phyloP scores from a whole-genome alignment of 2,329 filamentous ascomycete genomes.

The Juglanconis sp. region DNA sequence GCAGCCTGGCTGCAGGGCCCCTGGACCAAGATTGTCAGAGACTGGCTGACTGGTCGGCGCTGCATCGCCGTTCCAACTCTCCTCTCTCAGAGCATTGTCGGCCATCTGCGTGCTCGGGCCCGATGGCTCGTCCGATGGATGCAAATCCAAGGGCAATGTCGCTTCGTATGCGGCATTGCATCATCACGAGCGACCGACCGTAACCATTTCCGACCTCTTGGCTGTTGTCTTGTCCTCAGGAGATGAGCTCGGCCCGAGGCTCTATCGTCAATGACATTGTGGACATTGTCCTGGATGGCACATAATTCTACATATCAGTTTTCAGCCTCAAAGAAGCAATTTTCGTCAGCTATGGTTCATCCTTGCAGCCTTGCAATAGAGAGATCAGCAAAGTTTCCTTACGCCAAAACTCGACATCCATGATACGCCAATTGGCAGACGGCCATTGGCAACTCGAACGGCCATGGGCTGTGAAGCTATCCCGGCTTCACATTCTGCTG shows the following conservation, averaged over 20 bases:
- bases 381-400: not conserved
- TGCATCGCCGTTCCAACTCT: not conserved
- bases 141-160: not conserved
- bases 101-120: conserved; percentile 1
- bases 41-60: not conserved
- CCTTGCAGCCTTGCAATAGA: conserved; percentile 1
- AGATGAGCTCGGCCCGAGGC: not conserved
- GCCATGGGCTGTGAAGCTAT: not conserved
- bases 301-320: not conserved
- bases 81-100: not conserved
- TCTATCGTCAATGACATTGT: not conserved
- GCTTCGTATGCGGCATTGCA: conserved; percentile 4
- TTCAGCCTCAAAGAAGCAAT: conserved; percentile 8
- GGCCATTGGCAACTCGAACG: conserved; percentile 1
- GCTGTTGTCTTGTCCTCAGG: no score
- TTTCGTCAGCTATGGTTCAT: not conserved
- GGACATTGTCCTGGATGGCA: not conserved
- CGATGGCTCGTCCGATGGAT: conserved; percentile 2
- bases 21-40: not conserved
- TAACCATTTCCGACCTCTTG: not conserved
- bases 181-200: not conserved
- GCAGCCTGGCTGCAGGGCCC: conserved; percentile 9
- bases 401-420: not conserved
- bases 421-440: conserved; percentile 6
- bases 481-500: not conserved